These are phyloP conservation scores for Albatrellus ellisii DNA, from an alignment of 768 basidiomycete genomes.

Conservation along the genomic window DNA sequence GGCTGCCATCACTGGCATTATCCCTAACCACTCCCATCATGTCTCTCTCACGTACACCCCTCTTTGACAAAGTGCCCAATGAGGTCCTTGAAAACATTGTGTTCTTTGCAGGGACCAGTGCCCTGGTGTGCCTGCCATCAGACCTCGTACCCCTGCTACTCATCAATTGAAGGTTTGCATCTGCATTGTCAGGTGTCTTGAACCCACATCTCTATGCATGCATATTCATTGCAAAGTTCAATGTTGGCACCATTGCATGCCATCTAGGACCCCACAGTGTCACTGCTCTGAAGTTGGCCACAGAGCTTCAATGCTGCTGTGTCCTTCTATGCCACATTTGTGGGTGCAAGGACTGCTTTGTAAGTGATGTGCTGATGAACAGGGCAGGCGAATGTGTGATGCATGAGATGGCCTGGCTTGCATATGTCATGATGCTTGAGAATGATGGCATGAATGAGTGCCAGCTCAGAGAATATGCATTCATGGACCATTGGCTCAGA, in stretches of 20 bases:
- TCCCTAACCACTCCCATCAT: no score
- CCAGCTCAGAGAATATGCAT: constrained; percentile 57
- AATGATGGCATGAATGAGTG: constrained; percentile 60
- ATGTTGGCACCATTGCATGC: constrained; percentile 33
- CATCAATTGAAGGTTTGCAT: constrained; percentile 34
- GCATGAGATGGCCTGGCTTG: constrained; percentile 43
- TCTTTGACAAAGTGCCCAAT: constrained; percentile 44
- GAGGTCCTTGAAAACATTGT: constrained; percentile 76
- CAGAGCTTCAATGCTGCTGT: constrained; percentile 54
- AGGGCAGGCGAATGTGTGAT: constrained; percentile 18
- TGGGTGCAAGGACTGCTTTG: constrained; percentile 25
- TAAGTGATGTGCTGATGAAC: constrained; percentile 12
- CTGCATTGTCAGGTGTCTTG: constrained; percentile 31
- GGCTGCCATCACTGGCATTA: no score
- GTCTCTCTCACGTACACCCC: no score
- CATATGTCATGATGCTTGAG: constrained; percentile 72
- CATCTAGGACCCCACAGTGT: constrained; percentile 32
- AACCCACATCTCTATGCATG: constrained; percentile 62
- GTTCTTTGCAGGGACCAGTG: constrained; percentile 35
- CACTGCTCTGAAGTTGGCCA: constrained; percentile 33
- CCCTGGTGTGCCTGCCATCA: constrained; percentile 48
- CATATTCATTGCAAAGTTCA: constrained; percentile 62
- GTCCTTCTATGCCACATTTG: constrained; percentile 42
- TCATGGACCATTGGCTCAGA: constrained; percentile 47
- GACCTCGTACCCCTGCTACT: constrained; percentile 40